Base-by-base conservation (phyloP, 2,329 filamentous ascomycete genomes). In the Talaromyces amestolkiae region DNA sequence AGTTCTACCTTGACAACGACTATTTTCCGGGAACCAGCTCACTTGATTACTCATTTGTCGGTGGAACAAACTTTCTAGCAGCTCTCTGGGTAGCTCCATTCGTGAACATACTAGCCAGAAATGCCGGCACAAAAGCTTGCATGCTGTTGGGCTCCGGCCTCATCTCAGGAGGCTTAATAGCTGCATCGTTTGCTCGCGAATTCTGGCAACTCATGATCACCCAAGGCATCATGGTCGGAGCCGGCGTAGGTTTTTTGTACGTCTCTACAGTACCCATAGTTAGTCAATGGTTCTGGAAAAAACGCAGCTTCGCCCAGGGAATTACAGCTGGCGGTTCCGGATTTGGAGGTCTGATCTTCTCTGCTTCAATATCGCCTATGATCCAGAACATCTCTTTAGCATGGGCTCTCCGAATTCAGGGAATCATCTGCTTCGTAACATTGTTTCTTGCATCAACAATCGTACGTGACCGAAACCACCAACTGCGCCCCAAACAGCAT, bases 71-170 rank as follows among this genome's bases (percentile, higher is more conserved):
- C 11, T 56, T 56, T 7, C 27, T 56, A 11, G 51, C 51, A 56
- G 31, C 51, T 7, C 33, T 56, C 6, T 56, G 51, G 51, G 51
- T 37, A 7, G 51, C 51, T 56, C 51, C 51, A 13, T 56, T 56
- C 8, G 51, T 56, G 5, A 56, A 56, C 3, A 33, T 56, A 3
- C 51, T 56, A 17, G 51, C 51, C 27, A n/a, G 51, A 56, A 0
- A 56, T 56, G 51, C 51, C 31, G 17, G 31, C n/a, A 56, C 51
- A 56, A 56, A 56, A 56, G 51, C 51, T n/a, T 56, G 51, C 27
- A 56, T 56, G 51, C 35, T 56, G 3, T 13, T 56, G 4, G 51
- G 51, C 24, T 56, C 51, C 11, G 24, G 27, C 4, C 33, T 56
- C 8, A 22, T 56, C 4, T 56, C 51, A 27, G 51, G 51, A 35